phyloP scores from a whole-genome alignment of 805 yeast species.

The Lachancea quebecensis region DNA sequence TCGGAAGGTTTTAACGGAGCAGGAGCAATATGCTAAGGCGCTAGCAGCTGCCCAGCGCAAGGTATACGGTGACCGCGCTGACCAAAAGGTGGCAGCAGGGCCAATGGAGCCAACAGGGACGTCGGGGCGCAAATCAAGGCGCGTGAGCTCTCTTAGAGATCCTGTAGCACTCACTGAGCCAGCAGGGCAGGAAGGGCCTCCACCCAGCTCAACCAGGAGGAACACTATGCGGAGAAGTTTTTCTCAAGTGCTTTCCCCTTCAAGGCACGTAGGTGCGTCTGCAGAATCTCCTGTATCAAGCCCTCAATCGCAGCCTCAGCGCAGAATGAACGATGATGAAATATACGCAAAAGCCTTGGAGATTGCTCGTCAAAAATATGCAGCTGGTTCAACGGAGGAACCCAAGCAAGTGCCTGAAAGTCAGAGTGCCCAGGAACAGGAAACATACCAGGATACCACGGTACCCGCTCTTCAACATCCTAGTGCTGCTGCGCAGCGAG shows the following conservation, averaged over 20 bases:
- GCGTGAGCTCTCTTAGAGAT: conserved; percentile 1
- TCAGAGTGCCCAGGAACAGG: neutral
- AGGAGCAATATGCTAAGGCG: conserved; percentile 50
- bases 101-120: neutral
- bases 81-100: neutral
- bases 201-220: neutral
- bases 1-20: conserved; percentile 21
- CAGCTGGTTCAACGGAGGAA: neutral
- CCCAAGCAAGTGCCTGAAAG: conserved; percentile 9
- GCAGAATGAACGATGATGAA: conserved; percentile 38
- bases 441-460: neutral
- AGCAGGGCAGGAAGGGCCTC: neutral
- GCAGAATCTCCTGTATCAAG: too few relatives aligned
- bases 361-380: conserved; percentile 43
- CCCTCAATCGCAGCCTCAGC: neutral
- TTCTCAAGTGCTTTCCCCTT: neutral
- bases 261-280: neutral
- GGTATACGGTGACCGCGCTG: conserved; percentile 41
- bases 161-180: neutral
- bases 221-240: neutral
- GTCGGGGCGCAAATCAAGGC: neutral
- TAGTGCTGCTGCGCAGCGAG: neutral
- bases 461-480: neutral
- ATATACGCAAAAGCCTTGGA: conserved; percentile 52
- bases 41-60: conserved; percentile 48